These are phyloP conservation scores for Heliamphora exappendiculata DNA, from an alignment of 148 eudicot genomes.

Conservation along the genomic window DNA sequence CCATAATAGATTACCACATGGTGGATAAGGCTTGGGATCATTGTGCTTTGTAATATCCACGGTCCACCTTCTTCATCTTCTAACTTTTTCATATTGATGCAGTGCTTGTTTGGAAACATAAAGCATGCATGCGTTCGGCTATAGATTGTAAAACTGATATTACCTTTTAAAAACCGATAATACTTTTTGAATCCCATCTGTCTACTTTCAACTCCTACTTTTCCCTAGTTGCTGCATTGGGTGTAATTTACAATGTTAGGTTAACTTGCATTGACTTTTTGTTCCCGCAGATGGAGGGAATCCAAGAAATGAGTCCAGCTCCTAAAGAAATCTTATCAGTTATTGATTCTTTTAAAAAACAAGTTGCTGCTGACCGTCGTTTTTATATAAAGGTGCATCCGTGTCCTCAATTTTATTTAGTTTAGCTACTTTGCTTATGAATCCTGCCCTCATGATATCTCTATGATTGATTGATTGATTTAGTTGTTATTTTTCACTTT, in stretches of 20 bases:
- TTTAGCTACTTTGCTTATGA: background rate
- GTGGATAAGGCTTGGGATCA: background rate
- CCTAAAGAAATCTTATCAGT: slow-evolving; percentile 46
- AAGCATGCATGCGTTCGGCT: too few species aligned
- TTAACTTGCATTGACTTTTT: slow-evolving; percentile 8
- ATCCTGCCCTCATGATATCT: background rate
- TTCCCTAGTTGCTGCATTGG: background rate
- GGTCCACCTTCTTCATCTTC: too few species aligned
- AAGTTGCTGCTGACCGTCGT: slow-evolving; percentile 62
- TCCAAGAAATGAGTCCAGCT: slow-evolving; percentile 16
- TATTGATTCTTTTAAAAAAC: slow-evolving; percentile 58
- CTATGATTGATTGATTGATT: too few species aligned
- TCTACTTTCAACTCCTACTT: background rate
- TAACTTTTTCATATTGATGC: too few species aligned
- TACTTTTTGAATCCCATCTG: too few species aligned
- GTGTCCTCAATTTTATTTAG: background rate
- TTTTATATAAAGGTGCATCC: slow-evolving; percentile 51
- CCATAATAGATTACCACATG: background rate
- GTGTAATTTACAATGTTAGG: background rate
- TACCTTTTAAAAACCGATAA: too few species aligned
- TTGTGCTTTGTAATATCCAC: background rate
- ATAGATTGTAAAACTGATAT: too few species aligned
- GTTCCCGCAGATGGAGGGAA: slow-evolving; percentile 32
- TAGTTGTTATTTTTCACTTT: background rate
- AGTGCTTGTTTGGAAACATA: too few species aligned